phyloP scores from a whole-genome alignment of 306 rosid genomes.

The Cicer arietinum region DNA sequence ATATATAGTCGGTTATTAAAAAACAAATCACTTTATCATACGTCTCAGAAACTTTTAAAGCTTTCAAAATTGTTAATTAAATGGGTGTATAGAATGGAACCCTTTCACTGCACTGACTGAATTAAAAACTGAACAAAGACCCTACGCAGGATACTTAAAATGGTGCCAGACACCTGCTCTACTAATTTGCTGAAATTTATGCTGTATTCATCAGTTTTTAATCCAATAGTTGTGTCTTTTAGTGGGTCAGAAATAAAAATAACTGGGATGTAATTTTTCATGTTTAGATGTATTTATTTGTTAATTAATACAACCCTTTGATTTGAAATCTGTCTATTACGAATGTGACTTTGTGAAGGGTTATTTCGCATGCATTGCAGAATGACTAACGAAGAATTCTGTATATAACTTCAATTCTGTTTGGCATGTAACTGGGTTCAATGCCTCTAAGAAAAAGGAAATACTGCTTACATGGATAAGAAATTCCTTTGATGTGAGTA shows the following conservation, averaged over 20 bases:
- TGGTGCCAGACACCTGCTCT: not conserved
- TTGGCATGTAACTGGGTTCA: not conserved
- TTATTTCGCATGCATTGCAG: not conserved
- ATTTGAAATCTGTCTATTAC: not conserved
- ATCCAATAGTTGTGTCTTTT: not conserved
- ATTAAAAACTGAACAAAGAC: not conserved
- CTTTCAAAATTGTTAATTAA: not conserved
- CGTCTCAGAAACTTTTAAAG: constrained; percentile 12
- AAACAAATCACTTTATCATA: constrained; percentile 7
- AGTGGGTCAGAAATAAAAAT: not conserved
- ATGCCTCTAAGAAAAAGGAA: constrained; percentile 1
- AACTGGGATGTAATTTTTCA: not conserved
- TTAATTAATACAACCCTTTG: not conserved
- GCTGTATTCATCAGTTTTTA: not conserved
- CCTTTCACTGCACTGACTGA: not conserved
- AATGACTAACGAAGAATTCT: too few species aligned
- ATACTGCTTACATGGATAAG: constrained; percentile 76
- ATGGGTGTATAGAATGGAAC: not conserved
- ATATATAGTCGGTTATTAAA: constrained; percentile 29
- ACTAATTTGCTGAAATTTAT: not conserved
- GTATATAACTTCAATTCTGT: constrained; percentile 1
- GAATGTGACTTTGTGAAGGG: not conserved
- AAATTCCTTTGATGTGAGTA: constrained; percentile 76
- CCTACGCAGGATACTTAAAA: not conserved
- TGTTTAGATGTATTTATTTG: not conserved